phyloP scores from a whole-genome alignment of 805 yeast species.

The Candida silvatica region DNA sequence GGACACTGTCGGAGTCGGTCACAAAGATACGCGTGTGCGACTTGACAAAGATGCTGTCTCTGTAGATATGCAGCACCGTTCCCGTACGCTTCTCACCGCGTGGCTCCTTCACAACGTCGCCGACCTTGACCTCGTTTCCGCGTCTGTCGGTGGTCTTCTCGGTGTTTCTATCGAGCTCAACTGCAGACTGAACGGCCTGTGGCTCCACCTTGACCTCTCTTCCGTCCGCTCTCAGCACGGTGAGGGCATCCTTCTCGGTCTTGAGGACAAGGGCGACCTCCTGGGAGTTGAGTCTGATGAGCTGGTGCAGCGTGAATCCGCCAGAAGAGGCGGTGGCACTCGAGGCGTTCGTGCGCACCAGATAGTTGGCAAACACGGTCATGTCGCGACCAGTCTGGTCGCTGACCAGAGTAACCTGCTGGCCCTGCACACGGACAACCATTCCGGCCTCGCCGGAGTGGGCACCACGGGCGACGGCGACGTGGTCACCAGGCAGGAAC shows the following conservation, averaged over 20 bases:
- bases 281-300: conserved; percentile 80
- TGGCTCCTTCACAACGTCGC: conserved; percentile 86
- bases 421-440: conserved; percentile 73
- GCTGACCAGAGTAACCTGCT: conserved; percentile 81
- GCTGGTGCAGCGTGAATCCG: conserved; percentile 71
- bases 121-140: conserved; percentile 80
- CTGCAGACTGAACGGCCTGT: conserved; percentile 72
- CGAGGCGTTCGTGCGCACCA: conserved; percentile 65
- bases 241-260: conserved; percentile 81
- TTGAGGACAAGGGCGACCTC: conserved; percentile 83
- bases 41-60: conserved; percentile 69
- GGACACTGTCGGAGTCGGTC: conserved; percentile 63
- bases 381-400: conserved; percentile 86
- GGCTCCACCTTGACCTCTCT: conserved; percentile 65
- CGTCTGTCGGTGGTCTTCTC: conserved; percentile 79
- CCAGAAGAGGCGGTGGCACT: conserved; percentile 51
- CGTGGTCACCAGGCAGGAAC: conserved; percentile 90
- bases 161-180: conserved; percentile 54
- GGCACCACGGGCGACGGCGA: conserved; percentile 84
- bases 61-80: conserved; percentile 75
- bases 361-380: conserved; percentile 85
- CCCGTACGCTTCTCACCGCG: conserved; percentile 86
- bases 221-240: conserved; percentile 77
- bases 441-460: conserved; percentile 92
- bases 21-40: conserved; percentile 74